Percentiles rank a stretch among this genome's conserved stretches.
Conservation (phyloP, 2,329 filamentous ascomycete species). For the Diaporthe eres region DNA sequence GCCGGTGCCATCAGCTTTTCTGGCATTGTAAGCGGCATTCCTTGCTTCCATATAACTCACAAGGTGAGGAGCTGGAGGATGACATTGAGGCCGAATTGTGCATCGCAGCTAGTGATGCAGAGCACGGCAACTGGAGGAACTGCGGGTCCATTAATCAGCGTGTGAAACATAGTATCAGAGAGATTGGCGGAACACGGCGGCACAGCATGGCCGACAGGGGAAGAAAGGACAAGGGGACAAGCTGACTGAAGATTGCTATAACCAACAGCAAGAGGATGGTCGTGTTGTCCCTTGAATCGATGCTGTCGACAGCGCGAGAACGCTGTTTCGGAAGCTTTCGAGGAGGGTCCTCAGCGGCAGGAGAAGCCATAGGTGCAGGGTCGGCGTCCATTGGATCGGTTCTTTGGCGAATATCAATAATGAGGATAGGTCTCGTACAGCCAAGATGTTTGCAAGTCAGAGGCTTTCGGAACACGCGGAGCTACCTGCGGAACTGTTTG, state of each 20-base stretch:
- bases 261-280: background rate
- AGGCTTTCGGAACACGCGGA: background rate
- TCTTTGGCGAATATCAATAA: background rate
- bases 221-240: background rate
- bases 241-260: background rate
- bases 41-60: constrained; percentile 1
- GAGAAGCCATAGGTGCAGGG: background rate
- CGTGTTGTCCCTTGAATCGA: background rate
- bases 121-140: constrained; percentile 77
- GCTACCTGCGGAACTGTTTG: background rate
- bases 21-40: background rate
- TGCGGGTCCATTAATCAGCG: constrained; percentile 49
- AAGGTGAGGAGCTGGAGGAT: constrained; percentile 74
- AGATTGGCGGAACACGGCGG: background rate
- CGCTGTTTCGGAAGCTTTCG: background rate
- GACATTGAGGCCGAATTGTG: constrained; percentile 76
- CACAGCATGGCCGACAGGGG: constrained; percentile 8
- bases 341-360: background rate
- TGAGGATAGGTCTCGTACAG: background rate
- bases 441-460: background rate
- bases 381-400: too few relatives aligned
- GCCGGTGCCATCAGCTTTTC: background rate
- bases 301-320: background rate
- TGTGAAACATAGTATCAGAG: constrained; percentile 5
- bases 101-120: constrained; percentile 74